Evolutionary conservation across 2,329 filamentous ascomycete genomes (phyloP).

Genomic region (Fusarium sulawesiense): DNA sequence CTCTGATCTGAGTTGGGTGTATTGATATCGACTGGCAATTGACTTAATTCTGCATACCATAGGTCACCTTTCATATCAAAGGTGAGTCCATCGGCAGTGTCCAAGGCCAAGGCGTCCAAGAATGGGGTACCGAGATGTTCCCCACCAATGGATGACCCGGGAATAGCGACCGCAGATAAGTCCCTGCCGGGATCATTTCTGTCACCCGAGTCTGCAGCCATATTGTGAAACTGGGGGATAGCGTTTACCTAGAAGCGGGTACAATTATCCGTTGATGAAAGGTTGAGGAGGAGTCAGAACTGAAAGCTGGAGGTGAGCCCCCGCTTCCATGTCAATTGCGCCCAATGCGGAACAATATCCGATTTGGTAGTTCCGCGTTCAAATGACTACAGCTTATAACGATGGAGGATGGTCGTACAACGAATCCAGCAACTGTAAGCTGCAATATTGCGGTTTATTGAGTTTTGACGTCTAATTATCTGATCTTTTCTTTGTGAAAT

Average conservation of each 20-base stretch:
- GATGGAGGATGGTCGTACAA: neutral
- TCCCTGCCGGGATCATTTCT: neutral
- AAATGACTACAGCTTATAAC: neutral
- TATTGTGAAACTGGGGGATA: neutral
- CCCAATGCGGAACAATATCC: neutral
- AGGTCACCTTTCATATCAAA: neutral
- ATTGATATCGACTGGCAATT: neutral
- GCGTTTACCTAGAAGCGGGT: neutral
- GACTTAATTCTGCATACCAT: neutral
- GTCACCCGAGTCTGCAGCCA: neutral
- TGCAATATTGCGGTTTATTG: neutral
- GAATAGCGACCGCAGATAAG: neutral
- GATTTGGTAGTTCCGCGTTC: neutral
- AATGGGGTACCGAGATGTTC: neutral
- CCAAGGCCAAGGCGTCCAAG: neutral
- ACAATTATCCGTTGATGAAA: constrained; percentile 9
- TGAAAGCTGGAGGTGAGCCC: neutral
- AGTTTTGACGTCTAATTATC: neutral
- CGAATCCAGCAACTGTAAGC: neutral
- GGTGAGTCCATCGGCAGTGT: neutral
- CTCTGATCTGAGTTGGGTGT: neutral
- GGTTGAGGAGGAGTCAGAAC: constrained; percentile 1
- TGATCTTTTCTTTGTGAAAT: no score
- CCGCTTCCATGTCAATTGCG: neutral
- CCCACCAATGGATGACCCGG: neutral